Evolutionary conservation across 768 basidiomycete genomes (phyloP), one percentile per base, ranked within the genome.

Genomic region (Trametes cinnabarina): DNA sequence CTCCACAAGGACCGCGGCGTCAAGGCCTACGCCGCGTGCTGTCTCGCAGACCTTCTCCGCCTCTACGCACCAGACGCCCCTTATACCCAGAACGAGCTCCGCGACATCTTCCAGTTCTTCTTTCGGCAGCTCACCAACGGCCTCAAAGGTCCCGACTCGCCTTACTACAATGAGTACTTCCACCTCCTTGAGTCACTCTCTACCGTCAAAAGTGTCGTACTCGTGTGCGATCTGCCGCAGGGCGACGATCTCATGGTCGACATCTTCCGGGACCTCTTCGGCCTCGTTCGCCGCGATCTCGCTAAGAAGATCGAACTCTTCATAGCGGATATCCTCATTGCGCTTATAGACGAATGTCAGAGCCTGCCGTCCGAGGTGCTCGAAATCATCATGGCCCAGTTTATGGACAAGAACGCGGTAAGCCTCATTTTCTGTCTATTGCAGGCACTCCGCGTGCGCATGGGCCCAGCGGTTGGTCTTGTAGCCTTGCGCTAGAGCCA

Each of bases 101-200:
- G 91, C 77, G 94, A 97, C 72, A 95, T 98, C 69, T 99, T 99
- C 73, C 86, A 94, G 65, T 98, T 99, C 79, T 92, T 98, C 81
- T 86, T 94, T 69, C 79, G 85, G 34, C 96, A 97, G 71, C 85
- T 99, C 55, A 76, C 80, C 2, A 79, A 78, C 1, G 87, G 87
- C 1, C 84, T 94, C 66, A 88, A 87, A 62, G 83, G 86, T 37
- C 75, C 85, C 0, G 91, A 95, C 55, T 80, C 87, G 0, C 82
- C 92, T 0, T 96, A 94, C 68, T 96, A 93, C 70, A 84, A 87
- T 55, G 88, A 98, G 72, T 98, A 97, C 73, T 96, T 88, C 66
- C 93, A 94, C 68, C 82, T 98, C n/a, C 82, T 98, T 26, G 94
- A 98, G 66, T 92, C 88, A 23, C 79, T 99, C 23, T 91, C 94